Conservation (phyloP, 495 filamentous ascomycete genomes). For the Ascobolus immersus region DNA sequence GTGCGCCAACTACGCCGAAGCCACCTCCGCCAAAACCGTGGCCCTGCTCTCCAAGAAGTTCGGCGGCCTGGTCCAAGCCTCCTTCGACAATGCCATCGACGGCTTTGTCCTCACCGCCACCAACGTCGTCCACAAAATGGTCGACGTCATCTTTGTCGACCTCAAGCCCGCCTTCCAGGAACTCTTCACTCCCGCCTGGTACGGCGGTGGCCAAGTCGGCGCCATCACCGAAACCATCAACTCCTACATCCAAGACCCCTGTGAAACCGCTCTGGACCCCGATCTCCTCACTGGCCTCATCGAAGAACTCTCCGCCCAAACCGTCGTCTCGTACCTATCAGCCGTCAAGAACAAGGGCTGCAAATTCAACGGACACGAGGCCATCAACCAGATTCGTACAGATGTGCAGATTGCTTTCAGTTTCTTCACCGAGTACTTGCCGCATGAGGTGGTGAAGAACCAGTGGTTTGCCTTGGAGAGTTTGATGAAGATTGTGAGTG, state of each 20-base stretch:
- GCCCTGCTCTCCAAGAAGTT: constrained; percentile 58
- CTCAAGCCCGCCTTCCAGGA: constrained; percentile 55
- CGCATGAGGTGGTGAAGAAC: constrained; percentile 37
- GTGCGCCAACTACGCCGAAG: constrained; percentile 24
- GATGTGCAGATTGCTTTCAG: constrained; percentile 13
- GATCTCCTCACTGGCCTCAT: constrained; percentile 37
- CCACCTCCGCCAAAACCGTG: constrained; percentile 64
- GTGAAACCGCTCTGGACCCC: constrained; percentile 44
- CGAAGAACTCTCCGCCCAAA: constrained; percentile 73
- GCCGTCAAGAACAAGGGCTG: constrained; percentile 69
- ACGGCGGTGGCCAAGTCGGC: constrained; percentile 52
- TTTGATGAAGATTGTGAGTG: constrained; percentile 46
- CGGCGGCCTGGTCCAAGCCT: constrained; percentile 34
- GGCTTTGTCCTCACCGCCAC: constrained; percentile 85
- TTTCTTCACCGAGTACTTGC: constrained; percentile 15
- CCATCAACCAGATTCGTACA: constrained; percentile 12
- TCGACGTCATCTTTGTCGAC: constrained; percentile 62
- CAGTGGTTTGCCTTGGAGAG: constrained; percentile 77
- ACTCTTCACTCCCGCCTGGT: constrained; percentile 82
- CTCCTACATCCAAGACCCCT: constrained; percentile 58
- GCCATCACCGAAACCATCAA: constrained; percentile 80
- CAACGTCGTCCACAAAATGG: constrained; percentile 67
- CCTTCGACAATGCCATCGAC: constrained; percentile 46
- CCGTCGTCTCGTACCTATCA: constrained; percentile 65
- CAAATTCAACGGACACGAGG: constrained; percentile 38